Evolutionary conservation across 495 filamentous ascomycete genomes (phyloP), one percentile per base, ranked within the genome.

Genomic region (Daldinia caldariorum): DNA sequence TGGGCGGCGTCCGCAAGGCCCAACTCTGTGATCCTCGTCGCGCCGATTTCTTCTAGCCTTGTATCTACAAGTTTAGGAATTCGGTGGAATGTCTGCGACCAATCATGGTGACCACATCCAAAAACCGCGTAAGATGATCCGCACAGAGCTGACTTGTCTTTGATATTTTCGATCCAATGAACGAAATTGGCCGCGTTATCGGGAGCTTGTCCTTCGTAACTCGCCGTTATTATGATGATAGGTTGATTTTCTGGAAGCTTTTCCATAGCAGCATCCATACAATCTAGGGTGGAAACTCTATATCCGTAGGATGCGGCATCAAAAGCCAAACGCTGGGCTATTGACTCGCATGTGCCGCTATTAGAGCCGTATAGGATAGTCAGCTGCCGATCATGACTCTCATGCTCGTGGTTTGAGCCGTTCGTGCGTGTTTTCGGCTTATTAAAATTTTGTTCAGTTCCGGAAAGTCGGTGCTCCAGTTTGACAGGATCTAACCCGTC

Each of bases 171-270:
- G 2, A 92, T 70, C 89, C 89, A 91, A 58, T 84, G 78, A 37
- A 90, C 83, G 65, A 92, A 92, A 47, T 87, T 85, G 1, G 79
- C 82, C 0, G 89, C 90, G 56, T 92, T 91, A 66, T 91, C 89
- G 0, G 89, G 84, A 0, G 90, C 89, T 79, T 51, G 89, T 57
- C 89, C 89, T 89, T 75, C 86, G 76, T 69, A 91, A 76, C 75
- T 91, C 84, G 72, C 86, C 77, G 31, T 83, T 87, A 75, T 84
- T 49, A 92, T 82, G 14, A 89, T 77, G 3, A 90, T 81, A 0
- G 89, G 88, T 10, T 84, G 81, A n/a, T 84, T 78, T 54, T 76
- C 86, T 1, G 88, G 85, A 2, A 92, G 75, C 4, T 81, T 86
- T 38, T 87, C 82, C 38, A 82, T 81, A 0, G 85, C 87, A 7